Conservation (phyloP, 2,329 filamentous ascomycete genomes). For the Remersonia thermophila region DNA sequence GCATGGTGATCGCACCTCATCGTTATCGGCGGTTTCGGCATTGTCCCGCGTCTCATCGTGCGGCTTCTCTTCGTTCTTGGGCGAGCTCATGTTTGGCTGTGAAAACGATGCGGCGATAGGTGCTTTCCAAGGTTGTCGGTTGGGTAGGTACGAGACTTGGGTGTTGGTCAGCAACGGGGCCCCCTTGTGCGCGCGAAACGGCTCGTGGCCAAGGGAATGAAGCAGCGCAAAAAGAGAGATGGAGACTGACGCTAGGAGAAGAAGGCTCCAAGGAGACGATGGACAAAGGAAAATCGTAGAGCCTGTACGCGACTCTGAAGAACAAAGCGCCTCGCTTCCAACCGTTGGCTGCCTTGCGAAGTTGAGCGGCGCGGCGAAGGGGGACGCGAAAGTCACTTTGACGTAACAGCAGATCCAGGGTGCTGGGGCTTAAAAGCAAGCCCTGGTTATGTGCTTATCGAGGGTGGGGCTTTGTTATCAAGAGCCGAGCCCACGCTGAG, state of each 20-base stretch:
- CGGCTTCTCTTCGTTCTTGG: conserved; percentile 16
- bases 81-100: conserved; percentile 15
- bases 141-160: conserved; percentile 1
- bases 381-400: no score
- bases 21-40: conserved; percentile 27
- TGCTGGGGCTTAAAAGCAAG: no score
- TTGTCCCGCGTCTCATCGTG: conserved; percentile 22
- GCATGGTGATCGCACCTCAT: conserved; percentile 30
- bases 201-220: neutral
- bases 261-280: no score
- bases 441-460: no score
- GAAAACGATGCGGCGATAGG: neutral
- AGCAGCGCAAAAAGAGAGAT: neutral
- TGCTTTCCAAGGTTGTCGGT: conserved; percentile 1
- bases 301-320: no score
- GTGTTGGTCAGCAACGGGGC: conserved; percentile 5
- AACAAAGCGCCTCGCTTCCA: no score
- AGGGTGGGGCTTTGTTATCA: no score
- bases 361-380: no score
- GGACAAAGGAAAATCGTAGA: no score
- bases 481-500: no score
- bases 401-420: no score
- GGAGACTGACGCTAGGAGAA: neutral
- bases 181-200: neutral
- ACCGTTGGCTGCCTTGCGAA: no score